A percentile compares a stretch with the other conserved stretches of the same genome.
These are phyloP conservation scores for Tulasnella sp. DNA, from an alignment of 768 basidiomycete species.

Conservation along the genomic window DNA sequence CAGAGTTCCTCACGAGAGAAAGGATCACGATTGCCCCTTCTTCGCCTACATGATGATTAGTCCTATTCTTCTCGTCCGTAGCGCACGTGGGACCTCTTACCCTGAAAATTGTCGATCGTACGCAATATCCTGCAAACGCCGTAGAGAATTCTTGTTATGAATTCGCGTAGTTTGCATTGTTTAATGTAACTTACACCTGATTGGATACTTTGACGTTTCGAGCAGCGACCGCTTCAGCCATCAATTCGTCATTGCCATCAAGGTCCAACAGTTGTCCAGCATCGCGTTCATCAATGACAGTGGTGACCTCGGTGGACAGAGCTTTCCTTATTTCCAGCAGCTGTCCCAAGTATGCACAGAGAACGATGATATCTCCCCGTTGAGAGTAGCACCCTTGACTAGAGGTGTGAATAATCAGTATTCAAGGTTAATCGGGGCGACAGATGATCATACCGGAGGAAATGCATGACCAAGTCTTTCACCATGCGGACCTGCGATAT, in stretches of 20 bases:
- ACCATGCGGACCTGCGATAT: constrained; percentile 33
- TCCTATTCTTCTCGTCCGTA: not conserved
- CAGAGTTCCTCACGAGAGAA: constrained; percentile 61
- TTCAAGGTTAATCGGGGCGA: not conserved
- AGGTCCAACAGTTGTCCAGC: constrained; percentile 43
- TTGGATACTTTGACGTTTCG: constrained; percentile 23
- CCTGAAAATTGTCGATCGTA: constrained; percentile 67
- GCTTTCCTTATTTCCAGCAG: constrained; percentile 35
- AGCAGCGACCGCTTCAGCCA: not conserved
- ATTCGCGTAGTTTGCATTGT: not conserved
- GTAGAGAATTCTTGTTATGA: constrained; percentile 20
- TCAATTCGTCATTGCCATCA: constrained; percentile 23
- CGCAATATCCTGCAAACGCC: constrained; percentile 46
- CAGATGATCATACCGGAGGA: constrained; percentile 28
- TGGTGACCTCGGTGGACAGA: constrained; percentile 37
- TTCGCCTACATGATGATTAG: constrained; percentile 15
- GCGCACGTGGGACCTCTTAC: not conserved
- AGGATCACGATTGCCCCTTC: constrained; percentile 52
- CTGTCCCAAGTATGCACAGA: constrained; percentile 44
- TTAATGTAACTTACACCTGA: constrained; percentile 38
- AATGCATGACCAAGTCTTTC: constrained; percentile 40
- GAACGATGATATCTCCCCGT: constrained; percentile 41
- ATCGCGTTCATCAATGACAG: constrained; percentile 60
- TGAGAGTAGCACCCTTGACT: constrained; percentile 39
- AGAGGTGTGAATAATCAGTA: not conserved